These are phyloP conservation scores for Lasiodiplodia sp. DNA, from an alignment of 2,329 filamentous ascomycete genomes.

Conservation along the genomic window DNA sequence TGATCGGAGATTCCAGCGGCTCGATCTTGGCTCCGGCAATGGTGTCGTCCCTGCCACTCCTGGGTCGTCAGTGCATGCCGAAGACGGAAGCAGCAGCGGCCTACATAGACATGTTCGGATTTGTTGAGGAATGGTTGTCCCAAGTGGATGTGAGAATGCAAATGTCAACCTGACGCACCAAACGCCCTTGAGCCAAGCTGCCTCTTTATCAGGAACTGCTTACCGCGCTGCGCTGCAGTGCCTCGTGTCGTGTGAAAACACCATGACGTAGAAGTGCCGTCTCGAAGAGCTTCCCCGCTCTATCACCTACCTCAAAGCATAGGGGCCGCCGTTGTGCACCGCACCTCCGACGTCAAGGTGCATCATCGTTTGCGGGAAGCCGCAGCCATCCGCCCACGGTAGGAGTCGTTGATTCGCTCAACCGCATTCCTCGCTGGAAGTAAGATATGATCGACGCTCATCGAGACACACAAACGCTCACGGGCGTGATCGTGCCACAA, in stretches of 20 bases:
- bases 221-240: not conserved
- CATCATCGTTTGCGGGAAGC: conserved; percentile 20
- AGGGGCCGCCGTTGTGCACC: not conserved
- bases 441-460: conserved; percentile 1
- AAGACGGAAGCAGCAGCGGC: conserved; percentile 9
- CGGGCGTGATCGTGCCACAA: not conserved
- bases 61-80: conserved; percentile 9
- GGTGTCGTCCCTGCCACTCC: conserved; percentile 26
- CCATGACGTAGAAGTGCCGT: conserved; percentile 16
- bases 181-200: not conserved
- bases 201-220: conserved; percentile 1
- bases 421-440: conserved; percentile 17
- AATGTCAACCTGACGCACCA: not conserved
- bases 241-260: not conserved
- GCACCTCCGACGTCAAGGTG: conserved; percentile 23
- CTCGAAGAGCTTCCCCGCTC: conserved; percentile 1
- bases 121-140: not conserved
- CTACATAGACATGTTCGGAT: conserved; percentile 12
- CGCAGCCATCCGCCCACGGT: not conserved
- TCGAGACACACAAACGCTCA: not conserved
- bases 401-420: conserved; percentile 17
- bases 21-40: conserved; percentile 36
- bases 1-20: conserved; percentile 34
- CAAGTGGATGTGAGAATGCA: not conserved
- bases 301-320: not conserved